phyloP scores from a whole-genome alignment of 2,329 filamentous ascomycete genomes.

The Penicillium sp. region DNA sequence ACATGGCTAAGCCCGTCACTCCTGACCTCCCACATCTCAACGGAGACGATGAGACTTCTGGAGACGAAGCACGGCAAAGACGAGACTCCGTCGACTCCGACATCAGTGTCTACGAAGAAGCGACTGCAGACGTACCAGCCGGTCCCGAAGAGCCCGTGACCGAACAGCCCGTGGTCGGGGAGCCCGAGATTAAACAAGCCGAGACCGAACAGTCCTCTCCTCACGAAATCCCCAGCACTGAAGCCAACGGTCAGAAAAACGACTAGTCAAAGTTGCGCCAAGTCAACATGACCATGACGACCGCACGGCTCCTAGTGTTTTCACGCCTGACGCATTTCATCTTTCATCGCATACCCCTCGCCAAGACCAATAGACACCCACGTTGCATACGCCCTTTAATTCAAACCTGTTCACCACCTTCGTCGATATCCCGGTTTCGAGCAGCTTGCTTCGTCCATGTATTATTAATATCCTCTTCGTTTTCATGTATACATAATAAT shows the following conservation, averaged over 20 bases:
- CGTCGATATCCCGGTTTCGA: constrained; percentile 12
- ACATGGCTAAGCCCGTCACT: constrained; percentile 6
- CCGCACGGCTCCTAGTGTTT: neutral
- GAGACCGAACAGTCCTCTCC: neutral
- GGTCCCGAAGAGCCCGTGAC: neutral
- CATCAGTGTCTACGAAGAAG: constrained; percentile 24
- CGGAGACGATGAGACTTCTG: constrained; percentile 1
- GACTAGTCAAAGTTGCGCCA: constrained; percentile 5
- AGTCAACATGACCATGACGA: neutral
- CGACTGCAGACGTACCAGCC: constrained; percentile 10
- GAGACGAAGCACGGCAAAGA: constrained; percentile 7
- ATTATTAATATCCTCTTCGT: constrained; percentile 17
- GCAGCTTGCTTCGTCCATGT: constrained; percentile 15
- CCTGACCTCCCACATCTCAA: constrained; percentile 10
- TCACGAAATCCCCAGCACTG: neutral
- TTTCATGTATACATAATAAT: constrained; percentile 22
- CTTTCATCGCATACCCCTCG: constrained; percentile 7
- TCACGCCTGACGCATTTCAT: constrained; percentile 10
- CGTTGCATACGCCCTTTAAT: constrained; percentile 6
- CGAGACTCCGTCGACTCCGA: constrained; percentile 20
- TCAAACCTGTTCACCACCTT: neutral
- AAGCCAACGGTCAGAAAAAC: neutral
- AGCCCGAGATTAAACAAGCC: neutral
- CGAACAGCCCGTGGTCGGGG: neutral
- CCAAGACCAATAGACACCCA: constrained; percentile 5